Evolutionary conservation across 805 yeast genomes (phyloP).

Genomic region (Metschnikowia arizonensis): DNA sequence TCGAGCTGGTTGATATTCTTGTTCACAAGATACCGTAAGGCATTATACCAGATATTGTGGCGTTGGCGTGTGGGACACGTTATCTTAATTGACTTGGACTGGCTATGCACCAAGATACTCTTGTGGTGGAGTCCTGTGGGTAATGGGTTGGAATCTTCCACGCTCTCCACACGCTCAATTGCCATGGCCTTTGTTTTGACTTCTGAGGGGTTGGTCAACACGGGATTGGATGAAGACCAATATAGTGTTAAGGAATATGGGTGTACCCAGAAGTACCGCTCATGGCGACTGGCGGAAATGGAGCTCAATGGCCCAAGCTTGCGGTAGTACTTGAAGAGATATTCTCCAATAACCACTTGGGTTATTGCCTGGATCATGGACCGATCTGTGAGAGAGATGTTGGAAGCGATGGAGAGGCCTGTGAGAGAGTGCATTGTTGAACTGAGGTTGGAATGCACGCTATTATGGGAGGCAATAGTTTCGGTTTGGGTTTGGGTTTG

Average conservation of each 20-base stretch:
- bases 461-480: constrained; percentile 22
- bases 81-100: constrained; percentile 61
- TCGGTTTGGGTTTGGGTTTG: not conserved
- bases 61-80: constrained; percentile 86
- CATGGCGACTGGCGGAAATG: constrained; percentile 78
- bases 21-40: constrained; percentile 70
- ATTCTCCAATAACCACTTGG: constrained; percentile 92
- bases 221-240: constrained; percentile 85
- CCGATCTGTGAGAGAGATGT: constrained; percentile 61
- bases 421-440: constrained; percentile 33
- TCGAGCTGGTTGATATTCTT: constrained; percentile 57
- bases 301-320: constrained; percentile 70
- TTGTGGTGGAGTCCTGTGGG: constrained; percentile 88
- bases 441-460: constrained; percentile 25
- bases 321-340: constrained; percentile 77
- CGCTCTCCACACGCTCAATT: constrained; percentile 71
- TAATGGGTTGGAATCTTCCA: constrained; percentile 78
- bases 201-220: constrained; percentile 59
- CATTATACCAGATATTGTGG: constrained; percentile 88
- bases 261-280: constrained; percentile 93
- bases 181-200: constrained; percentile 76
- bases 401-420: constrained; percentile 50
- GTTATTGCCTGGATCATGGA: constrained; percentile 82
- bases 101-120: constrained; percentile 72
- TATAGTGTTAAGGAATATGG: constrained; percentile 88